Percentiles rank a stretch among this genome's conserved stretches.
Evolutionary conservation across 495 filamentous ascomycete species (phyloP).

Genomic region (Recurvomyces mirabilis): DNA sequence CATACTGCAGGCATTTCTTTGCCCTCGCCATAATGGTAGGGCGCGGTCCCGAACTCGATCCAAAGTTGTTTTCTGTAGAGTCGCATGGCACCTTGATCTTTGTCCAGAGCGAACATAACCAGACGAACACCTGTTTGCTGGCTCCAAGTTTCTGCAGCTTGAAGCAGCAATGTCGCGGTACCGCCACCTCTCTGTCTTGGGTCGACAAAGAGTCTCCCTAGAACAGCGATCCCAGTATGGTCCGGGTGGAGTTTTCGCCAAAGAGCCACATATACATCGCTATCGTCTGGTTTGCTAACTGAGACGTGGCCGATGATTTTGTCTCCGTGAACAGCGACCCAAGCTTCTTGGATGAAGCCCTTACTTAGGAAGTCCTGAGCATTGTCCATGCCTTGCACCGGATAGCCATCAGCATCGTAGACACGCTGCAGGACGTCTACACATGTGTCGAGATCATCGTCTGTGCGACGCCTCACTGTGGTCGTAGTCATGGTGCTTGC

Average conservation of each 20-base stretch:
- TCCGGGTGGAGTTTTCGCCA: neutral
- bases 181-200: neutral
- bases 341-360: neutral
- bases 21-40: constrained; percentile 2
- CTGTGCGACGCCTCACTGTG: neutral
- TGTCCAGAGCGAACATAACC: constrained; percentile 5
- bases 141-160: neutral
- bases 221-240: neutral
- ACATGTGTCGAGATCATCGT: neutral
- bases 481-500: too few relatives aligned
- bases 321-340: constrained; percentile 3
- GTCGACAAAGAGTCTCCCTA: constrained; percentile 7
- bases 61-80: constrained; percentile 6
- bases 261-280: constrained; percentile 2
- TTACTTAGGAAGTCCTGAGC: neutral
- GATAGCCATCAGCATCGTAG: constrained; percentile 2
- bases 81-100: constrained; percentile 5
- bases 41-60: neutral
- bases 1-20: constrained; percentile 10
- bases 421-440: neutral
- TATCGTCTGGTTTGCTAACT: neutral
- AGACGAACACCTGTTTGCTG: neutral
- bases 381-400: constrained; percentile 3
- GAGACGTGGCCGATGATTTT: constrained; percentile 5
- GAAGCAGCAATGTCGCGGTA: neutral